Percentiles rank a stretch among this genome's conserved stretches.
phyloP scores from a whole-genome alignment of 2,329 filamentous ascomycete species.

The Aspergillus sojae region DNA sequence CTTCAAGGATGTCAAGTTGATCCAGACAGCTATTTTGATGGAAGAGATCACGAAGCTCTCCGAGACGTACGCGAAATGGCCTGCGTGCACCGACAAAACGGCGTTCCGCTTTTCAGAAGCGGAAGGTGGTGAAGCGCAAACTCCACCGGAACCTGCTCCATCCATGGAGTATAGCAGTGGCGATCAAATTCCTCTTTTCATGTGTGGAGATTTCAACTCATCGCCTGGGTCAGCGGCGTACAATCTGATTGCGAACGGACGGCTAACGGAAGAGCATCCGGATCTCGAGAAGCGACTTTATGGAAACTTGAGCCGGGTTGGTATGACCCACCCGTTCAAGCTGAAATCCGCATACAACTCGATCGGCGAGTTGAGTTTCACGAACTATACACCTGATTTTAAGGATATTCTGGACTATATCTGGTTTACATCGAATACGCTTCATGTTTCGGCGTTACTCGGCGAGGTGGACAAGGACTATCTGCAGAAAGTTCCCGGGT shows the following conservation, averaged over 20 bases:
- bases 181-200: constrained; percentile 83
- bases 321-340: constrained; percentile 92
- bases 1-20: constrained; percentile 90
- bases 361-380: constrained; percentile 86
- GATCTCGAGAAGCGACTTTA: constrained; percentile 83
- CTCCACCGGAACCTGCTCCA: constrained; percentile 66
- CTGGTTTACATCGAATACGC: constrained; percentile 90
- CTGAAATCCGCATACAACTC: constrained; percentile 86
- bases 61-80: constrained; percentile 79
- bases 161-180: constrained; percentile 85
- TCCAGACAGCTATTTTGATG: constrained; percentile 94
- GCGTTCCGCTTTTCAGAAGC: constrained; percentile 55
- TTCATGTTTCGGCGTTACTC: constrained; percentile 81
- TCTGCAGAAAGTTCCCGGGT: constrained; percentile 82
- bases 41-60: constrained; percentile 85
- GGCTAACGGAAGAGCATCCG: constrained; percentile 73
- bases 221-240: constrained; percentile 85
- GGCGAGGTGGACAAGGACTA: constrained; percentile 86
- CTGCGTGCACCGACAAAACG: constrained; percentile 78
- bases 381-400: constrained; percentile 96
- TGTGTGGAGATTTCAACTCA: constrained; percentile 97
- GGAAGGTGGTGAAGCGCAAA: constrained; percentile 47
- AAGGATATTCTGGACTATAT: constrained; percentile 93
- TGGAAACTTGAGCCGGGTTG: constrained; percentile 87
- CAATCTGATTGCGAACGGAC: constrained; percentile 81